Base-by-base conservation (phyloP, 257 asterid species). In the Gentiana macrophylla region DNA sequence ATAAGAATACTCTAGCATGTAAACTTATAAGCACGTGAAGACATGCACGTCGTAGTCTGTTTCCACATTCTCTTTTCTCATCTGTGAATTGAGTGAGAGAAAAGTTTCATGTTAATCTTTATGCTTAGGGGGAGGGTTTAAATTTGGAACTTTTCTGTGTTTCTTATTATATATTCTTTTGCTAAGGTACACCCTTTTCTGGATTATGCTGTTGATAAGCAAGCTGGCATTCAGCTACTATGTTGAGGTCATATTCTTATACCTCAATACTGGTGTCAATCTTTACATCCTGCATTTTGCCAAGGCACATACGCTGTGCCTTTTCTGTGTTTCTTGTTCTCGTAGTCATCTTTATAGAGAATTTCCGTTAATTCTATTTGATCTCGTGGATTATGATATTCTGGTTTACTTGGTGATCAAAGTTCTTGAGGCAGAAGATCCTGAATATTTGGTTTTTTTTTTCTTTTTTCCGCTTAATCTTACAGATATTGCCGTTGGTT, bases 201-300 rank as follows among this genome's bases (percentile, higher is more conserved):
- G 99, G 99, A 67, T 88, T 68, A 78, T 86, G 69, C 81, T 92
- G 67, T 65, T 92, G 61, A 85, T 88, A 77, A 72, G 94, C 94
- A 92, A 92, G 79, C 84, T 92, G 51, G 90, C 94, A 53, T 92
- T 92, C 84, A 92, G 99, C 89, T 92, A 85, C 73, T 92, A 85
- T 80, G 94, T 92, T 60, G 99, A 92, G 95, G 99, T 92, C 70
- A 70, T 49, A 38, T 65, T 59, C 45, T 67, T 43, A 54, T 55
- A 35, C 52, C 32, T 49, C 46, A 41, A 2, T 41, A 41, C 46
- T 41, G 46, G 9, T 10, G 6, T 41, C 46, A 7, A 41, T 41
- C 46, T 41, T 4, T 38, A 38, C 8, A 38, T 38, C 44, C 44
- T 38, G 24, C 24, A 24, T 24, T 24, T 24, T 24, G 24, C 24